These are phyloP conservation scores for Botrytis sinoallii DNA, from an alignment of 2,329 filamentous ascomycete species.

Conservation along the genomic window DNA sequence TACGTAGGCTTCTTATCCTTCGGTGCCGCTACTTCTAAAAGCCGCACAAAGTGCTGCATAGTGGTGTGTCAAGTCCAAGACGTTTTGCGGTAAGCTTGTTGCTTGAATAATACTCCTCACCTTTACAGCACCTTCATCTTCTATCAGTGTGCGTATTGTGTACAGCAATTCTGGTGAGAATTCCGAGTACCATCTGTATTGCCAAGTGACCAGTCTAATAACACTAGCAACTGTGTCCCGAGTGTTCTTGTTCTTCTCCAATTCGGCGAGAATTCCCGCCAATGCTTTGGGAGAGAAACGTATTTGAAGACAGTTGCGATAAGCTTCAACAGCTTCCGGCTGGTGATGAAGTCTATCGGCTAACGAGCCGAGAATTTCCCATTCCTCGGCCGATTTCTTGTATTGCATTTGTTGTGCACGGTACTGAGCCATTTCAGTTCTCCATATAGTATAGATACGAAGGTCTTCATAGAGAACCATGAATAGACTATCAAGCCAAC, in stretches of 20 bases:
- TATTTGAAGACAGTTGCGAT: conserved; percentile 79
- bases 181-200: conserved; percentile 99
- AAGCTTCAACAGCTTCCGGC: conserved; percentile 90
- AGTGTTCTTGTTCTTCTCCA: conserved; percentile 75
- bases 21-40: conserved; percentile 80
- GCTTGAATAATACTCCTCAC: conserved; percentile 96
- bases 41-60: conserved; percentile 93
- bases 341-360: conserved; percentile 90
- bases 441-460: conserved; percentile 98
- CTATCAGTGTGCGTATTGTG: conserved; percentile 86
- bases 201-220: conserved; percentile 92
- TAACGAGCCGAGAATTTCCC: conserved; percentile 93
- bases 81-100: conserved; percentile 86
- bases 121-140: conserved; percentile 96
- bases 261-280: conserved; percentile 75
- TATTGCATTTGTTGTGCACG: conserved; percentile 91
- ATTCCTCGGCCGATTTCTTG: conserved; percentile 94
- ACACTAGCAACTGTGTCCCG: conserved; percentile 79
- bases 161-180: conserved; percentile 90
- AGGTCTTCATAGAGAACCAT: conserved; percentile 99
- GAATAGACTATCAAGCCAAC: conserved; percentile 97
- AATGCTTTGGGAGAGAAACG: conserved; percentile 94
- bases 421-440: conserved; percentile 95
- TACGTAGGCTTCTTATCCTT: conserved; percentile 27
- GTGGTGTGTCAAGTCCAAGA: conserved; percentile 91